Evolutionary conservation across 202 grass and related monocot species (phyloP).

Genomic region (Cymbopogon flexuosus): DNA sequence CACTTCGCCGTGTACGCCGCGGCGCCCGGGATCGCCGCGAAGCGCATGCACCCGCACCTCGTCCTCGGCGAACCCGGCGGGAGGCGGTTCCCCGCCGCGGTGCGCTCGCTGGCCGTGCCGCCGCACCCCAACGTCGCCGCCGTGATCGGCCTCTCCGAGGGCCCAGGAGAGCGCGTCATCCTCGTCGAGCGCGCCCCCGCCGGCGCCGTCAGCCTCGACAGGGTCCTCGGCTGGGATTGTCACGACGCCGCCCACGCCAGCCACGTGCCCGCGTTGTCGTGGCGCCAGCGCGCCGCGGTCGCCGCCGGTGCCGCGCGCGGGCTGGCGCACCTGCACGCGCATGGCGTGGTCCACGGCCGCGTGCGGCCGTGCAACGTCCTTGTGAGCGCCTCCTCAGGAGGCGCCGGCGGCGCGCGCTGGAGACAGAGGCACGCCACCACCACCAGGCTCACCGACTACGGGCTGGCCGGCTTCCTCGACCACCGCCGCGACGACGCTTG

Average conservation of each 20-base stretch:
- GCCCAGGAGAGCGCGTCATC: conserved; percentile 62
- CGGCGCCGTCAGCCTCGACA: conserved; percentile 37
- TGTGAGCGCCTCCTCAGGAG: neutral
- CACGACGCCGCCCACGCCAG: neutral
- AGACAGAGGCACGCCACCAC: neutral
- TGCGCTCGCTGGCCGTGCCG: conserved; percentile 52
- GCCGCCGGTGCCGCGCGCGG: conserved; percentile 53
- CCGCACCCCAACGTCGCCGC: conserved; percentile 53
- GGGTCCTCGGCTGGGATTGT: neutral
- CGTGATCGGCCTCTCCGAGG: conserved; percentile 53
- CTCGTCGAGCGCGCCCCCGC: conserved; percentile 42
- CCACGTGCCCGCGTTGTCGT: neutral
- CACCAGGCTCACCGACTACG: conserved; percentile 55
- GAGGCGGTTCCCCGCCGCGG: conserved; percentile 44
- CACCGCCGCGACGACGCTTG: neutral
- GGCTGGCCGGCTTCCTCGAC: conserved; percentile 39
- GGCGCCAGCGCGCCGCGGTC: conserved; percentile 40
- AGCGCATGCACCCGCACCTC: conserved; percentile 59
- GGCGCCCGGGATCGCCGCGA: conserved; percentile 39
- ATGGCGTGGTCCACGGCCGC: conserved; percentile 48
- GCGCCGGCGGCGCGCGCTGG: neutral
- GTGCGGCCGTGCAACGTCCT: conserved; percentile 53
- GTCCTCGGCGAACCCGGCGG: conserved; percentile 56
- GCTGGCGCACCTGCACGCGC: conserved; percentile 55
- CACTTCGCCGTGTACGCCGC: conserved; percentile 54